Base-by-base conservation (phyloP, 164 flowering plant species). In the Magnolia changhungtana region DNA sequence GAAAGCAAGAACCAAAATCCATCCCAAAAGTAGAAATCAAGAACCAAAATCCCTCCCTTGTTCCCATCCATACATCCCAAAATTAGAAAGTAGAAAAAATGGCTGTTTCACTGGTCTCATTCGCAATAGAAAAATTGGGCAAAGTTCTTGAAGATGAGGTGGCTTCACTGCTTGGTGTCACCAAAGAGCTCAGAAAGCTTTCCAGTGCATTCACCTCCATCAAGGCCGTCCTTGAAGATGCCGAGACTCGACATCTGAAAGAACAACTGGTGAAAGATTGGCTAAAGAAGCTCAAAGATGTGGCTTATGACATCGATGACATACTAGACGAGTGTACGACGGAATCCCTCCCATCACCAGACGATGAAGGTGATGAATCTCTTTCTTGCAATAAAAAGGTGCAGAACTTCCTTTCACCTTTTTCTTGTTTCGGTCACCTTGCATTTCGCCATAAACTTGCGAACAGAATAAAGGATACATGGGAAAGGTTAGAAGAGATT, bases 261-360 rank as follows among this genome's bases (percentile, higher is more conserved):
- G 67, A 21, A 10, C 9, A 19, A 64, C 1, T 2, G 0, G 67
- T 64, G 23, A 55, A 55, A 2, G 16, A 10, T 2, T 73, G 75
- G 75, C 45, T 73, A 66, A 16, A 7, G 64, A 16, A 27, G 50
- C 49, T 73, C 45, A 24, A n/a, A 27, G 50, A 59, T 7, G 65
- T 24, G 8, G 67, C 75, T 8, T 73, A 73, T 7, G 75, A 73
- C 29, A 24, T 61, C 13, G 68, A 73, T n/a, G 66, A 73, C 37
- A 24, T 61, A 4, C 75, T 73, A 4, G 75, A 73, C 18, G 75
- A 73, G 2, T 73, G 67, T 11, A n/a, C 2, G 50, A 58, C 64
- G 0, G 50, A 20, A 20, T 21, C 29, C 21, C 0, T 1, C 68
- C 11, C 0, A 2, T 20, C 13, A 65, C 14, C 10, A 65, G 68